These are phyloP conservation scores for Macrotyloma uniflorum DNA, from an alignment of 306 rosid species.

Conservation along the genomic window DNA sequence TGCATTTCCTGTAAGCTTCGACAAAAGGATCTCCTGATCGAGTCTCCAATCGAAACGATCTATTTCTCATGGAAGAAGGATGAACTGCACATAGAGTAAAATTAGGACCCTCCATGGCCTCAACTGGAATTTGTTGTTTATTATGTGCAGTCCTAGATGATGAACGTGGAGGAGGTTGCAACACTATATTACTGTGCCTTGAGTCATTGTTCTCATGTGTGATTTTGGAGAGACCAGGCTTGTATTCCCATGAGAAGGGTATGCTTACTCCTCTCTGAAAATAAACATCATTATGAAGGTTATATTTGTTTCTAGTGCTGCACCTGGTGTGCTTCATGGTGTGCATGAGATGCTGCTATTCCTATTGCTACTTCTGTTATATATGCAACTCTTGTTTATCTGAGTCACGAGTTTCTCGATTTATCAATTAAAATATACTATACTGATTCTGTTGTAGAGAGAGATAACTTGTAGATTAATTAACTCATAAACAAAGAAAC, in stretches of 20 bases:
- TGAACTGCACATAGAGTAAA: conserved; percentile 5
- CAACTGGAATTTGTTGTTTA: neutral
- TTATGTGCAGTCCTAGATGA: neutral
- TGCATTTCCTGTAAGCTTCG: conserved; percentile 53
- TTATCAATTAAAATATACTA: neutral
- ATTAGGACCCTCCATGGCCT: neutral
- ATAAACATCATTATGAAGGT: neutral
- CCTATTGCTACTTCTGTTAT: neutral
- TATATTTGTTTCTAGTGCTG: neutral
- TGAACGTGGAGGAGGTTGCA: conserved; percentile 44
- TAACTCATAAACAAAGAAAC: conserved; percentile 10
- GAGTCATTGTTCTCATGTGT: neutral
- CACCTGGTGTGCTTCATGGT: neutral
- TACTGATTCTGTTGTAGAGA: neutral
- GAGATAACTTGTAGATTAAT: conserved; percentile 30
- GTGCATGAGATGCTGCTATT: no score
- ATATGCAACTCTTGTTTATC: neutral
- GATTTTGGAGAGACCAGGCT: conserved; percentile 55
- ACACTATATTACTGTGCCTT: neutral
- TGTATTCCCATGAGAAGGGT: conserved; percentile 63
- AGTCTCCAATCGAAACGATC: neutral
- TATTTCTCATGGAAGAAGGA: neutral
- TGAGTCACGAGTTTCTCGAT: conserved; percentile 13
- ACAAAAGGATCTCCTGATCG: conserved; percentile 53
- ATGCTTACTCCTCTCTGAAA: conserved; percentile 10